Conservation (phyloP, 352 stramenopile genomes). For the Ophiocytium majus region DNA sequence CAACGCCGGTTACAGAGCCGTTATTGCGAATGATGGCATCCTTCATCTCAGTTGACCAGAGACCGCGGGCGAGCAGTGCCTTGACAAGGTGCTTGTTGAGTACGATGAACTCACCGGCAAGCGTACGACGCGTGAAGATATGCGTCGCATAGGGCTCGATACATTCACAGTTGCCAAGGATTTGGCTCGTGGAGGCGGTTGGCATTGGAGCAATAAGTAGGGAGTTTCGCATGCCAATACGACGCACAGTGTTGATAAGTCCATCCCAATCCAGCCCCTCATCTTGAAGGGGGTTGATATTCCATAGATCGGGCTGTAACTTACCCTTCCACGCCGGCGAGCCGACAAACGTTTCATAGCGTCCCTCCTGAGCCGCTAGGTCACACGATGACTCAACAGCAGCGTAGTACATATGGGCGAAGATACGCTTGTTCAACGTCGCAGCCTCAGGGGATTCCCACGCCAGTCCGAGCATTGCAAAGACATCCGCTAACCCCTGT, state of each 20-base stretch:
- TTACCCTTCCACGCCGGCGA: constrained; percentile 84
- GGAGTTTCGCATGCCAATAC: constrained; percentile 92
- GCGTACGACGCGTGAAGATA: constrained; percentile 90
- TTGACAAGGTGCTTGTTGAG: constrained; percentile 92
- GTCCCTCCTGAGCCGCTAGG: constrained; percentile 75
- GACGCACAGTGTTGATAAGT: no score
- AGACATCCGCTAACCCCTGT: constrained; percentile 72
- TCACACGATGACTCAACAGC: constrained; percentile 86
- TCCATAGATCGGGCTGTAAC: constrained; percentile 93
- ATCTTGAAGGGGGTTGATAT: no score
- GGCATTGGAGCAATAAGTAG: constrained; percentile 98
- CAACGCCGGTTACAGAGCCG: constrained; percentile 72
- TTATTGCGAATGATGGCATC: constrained; percentile 91
- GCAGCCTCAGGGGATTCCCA: constrained; percentile 85
- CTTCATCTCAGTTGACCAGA: constrained; percentile 86
- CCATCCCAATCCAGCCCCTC: no score
- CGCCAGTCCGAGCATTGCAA: constrained; percentile 74
- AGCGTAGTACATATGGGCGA: constrained; percentile 93
- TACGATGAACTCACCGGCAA: constrained; percentile 92
- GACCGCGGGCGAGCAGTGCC: constrained; percentile 86
- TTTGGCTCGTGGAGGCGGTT: constrained; percentile 97
- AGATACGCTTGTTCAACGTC: constrained; percentile 91
- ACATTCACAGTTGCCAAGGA: constrained; percentile 89
- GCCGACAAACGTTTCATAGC: constrained; percentile 83
- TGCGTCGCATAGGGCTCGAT: constrained; percentile 93